Evolutionary conservation across 768 basidiomycete species (phyloP).

Genomic region (Russula abietina): DNA sequence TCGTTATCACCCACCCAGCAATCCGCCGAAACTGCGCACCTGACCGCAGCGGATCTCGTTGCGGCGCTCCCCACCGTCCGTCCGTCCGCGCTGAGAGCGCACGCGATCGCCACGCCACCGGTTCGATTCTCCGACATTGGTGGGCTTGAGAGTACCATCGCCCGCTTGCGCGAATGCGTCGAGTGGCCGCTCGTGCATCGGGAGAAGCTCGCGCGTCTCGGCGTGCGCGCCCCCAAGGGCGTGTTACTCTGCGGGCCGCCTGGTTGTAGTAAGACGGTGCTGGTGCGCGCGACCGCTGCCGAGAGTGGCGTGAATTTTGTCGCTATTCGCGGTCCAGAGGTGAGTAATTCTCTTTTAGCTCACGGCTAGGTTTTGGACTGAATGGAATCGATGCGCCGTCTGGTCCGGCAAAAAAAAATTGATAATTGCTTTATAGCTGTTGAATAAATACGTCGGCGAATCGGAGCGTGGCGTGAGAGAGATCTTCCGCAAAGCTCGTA

Average conservation of each 20-base stretch:
- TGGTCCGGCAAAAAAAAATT: background rate
- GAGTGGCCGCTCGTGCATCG: conserved; percentile 93
- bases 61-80: conserved; percentile 71
- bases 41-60: conserved; percentile 61
- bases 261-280: conserved; percentile 94
- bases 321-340: conserved; percentile 97
- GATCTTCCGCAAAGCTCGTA: conserved; percentile 90
- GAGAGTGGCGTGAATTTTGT: conserved; percentile 95
- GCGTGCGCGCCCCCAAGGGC: conserved; percentile 83
- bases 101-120: conserved; percentile 81
- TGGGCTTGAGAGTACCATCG: conserved; percentile 74
- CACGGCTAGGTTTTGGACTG: background rate
- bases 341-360: conserved; percentile 27
- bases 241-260: conserved; percentile 92
- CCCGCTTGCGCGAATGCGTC: conserved; percentile 82
- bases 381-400: background rate
- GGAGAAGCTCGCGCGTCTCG: conserved; percentile 79
- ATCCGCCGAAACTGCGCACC: conserved; percentile 8
- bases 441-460: conserved; percentile 97
- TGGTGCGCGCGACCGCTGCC: conserved; percentile 86
- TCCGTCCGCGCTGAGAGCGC: conserved; percentile 90
- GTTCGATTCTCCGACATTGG: conserved; percentile 86
- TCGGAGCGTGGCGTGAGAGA: conserved; percentile 93
- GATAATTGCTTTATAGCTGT: conserved; percentile 45
- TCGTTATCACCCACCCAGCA: conserved; percentile 29